Evolutionary conservation across 805 yeast species (phyloP).

Genomic region (Candida chauliodis): DNA sequence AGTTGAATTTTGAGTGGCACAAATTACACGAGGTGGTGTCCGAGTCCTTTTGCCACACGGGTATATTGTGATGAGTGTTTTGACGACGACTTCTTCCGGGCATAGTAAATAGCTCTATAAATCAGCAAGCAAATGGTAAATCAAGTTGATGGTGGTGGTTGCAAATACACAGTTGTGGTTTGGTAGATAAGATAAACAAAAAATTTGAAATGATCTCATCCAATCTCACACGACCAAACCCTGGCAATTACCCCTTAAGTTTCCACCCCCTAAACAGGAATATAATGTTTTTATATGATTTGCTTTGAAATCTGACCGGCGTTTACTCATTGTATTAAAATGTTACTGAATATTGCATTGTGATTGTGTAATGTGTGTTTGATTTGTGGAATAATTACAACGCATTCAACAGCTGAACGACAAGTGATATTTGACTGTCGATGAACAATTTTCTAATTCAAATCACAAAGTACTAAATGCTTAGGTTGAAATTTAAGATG

Average conservation of each 20-base stretch:
- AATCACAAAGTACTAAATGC: too few relatives aligned
- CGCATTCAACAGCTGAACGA: too few relatives aligned
- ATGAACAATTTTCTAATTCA: too few relatives aligned
- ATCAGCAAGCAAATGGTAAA: background rate
- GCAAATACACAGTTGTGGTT: background rate
- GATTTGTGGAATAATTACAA: too few relatives aligned
- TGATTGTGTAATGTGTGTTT: too few relatives aligned
- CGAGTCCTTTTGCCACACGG: slow-evolving; percentile 68
- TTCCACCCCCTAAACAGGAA: too few relatives aligned
- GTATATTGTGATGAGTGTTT: background rate
- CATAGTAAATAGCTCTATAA: background rate
- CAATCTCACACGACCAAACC: slow-evolving; percentile 1
- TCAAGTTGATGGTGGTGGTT: background rate
- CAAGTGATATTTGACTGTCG: too few relatives aligned
- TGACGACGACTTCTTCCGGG: background rate
- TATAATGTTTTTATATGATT: too few relatives aligned
- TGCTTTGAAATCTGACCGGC: too few relatives aligned
- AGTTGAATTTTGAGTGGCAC: slow-evolving; percentile 50
- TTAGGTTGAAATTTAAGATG: slow-evolving; percentile 27
- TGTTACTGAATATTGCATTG: too few relatives aligned
- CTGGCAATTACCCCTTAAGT: too few relatives aligned
- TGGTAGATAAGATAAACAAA: slow-evolving; percentile 1
- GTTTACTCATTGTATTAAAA: too few relatives aligned
- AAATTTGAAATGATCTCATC: background rate
- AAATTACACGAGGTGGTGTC: slow-evolving; percentile 49